Conservation (phyloP, 257 asterid species). For the Solanum clarkiae region DNA sequence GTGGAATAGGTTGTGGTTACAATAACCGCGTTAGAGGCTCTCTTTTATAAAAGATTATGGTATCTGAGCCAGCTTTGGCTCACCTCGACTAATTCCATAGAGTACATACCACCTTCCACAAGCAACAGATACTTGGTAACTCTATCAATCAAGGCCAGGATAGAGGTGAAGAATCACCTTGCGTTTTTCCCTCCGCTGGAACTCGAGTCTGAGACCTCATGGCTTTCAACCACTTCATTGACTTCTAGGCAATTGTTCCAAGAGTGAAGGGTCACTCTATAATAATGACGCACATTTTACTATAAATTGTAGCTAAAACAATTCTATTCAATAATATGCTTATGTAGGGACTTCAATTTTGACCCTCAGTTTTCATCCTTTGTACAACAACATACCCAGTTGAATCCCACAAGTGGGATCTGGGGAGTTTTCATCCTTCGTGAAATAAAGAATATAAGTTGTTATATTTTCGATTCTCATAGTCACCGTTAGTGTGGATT, state of each 20-base stretch:
- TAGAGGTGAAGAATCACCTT: neutral
- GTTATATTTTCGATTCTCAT: neutral
- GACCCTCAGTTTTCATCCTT: neutral
- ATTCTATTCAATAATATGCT: neutral
- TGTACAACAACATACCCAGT: too few relatives aligned
- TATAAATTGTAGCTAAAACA: neutral
- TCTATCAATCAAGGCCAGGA: neutral
- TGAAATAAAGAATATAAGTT: neutral
- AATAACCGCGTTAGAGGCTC: too few relatives aligned
- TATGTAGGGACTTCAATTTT: neutral
- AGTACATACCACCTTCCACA: neutral
- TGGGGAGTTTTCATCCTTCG: neutral
- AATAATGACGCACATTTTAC: neutral
- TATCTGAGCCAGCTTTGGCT: neutral
- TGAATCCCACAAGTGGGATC: too few relatives aligned
- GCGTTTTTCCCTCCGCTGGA: neutral
- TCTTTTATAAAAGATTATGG: neutral
- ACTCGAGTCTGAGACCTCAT: neutral
- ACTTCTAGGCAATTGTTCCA: neutral
- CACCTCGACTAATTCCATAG: neutral
- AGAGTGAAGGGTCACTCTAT: neutral
- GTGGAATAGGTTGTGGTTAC: too few relatives aligned
- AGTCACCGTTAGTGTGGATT: neutral
- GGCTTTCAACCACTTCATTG: neutral
- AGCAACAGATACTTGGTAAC: neutral